A percentile compares a stretch with the other conserved stretches of the same genome.
Evolutionary conservation across 169 alveolate species (phyloP).

Genomic region (Cryptosporidium tyzzeri): DNA sequence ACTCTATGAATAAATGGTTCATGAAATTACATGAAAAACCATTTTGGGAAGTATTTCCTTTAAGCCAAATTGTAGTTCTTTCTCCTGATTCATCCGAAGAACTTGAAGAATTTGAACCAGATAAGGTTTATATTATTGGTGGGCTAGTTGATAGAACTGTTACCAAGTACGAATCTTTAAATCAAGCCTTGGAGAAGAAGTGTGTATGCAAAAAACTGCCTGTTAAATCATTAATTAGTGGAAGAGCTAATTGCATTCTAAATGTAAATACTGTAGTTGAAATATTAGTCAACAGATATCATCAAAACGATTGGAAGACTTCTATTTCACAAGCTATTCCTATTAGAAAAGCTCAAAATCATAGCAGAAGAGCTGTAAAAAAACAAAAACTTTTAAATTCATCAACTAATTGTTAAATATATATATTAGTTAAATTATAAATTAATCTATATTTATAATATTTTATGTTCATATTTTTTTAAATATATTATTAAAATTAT

Average conservation of each 20-base stretch:
- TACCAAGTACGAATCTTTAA: constrained; percentile 73
- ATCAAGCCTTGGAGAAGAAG: constrained; percentile 78
- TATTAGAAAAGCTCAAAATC: constrained; percentile 61
- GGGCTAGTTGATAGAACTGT: constrained; percentile 81
- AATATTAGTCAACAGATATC: constrained; percentile 74
- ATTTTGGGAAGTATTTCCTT: constrained; percentile 79
- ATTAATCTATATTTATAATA: background rate
- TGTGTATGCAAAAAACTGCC: constrained; percentile 78
- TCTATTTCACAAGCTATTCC: constrained; percentile 48
- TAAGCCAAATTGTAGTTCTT: constrained; percentile 79
- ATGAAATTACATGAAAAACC: constrained; percentile 76
- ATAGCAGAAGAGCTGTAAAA: constrained; percentile 64
- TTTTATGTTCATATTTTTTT: background rate
- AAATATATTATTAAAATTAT: no score
- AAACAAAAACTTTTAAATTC: background rate
- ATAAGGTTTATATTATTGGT: constrained; percentile 78
- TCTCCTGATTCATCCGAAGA: constrained; percentile 82
- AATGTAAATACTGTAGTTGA: constrained; percentile 82
- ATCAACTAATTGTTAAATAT: background rate
- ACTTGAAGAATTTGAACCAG: constrained; percentile 78
- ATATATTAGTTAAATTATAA: background rate
- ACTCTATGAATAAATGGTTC: constrained; percentile 78
- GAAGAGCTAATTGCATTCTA: constrained; percentile 79
- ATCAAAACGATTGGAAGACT: constrained; percentile 77
- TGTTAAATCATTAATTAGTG: constrained; percentile 69